phyloP scores from a whole-genome alignment of 768 basidiomycete species.

The Kwoniella europaea region DNA sequence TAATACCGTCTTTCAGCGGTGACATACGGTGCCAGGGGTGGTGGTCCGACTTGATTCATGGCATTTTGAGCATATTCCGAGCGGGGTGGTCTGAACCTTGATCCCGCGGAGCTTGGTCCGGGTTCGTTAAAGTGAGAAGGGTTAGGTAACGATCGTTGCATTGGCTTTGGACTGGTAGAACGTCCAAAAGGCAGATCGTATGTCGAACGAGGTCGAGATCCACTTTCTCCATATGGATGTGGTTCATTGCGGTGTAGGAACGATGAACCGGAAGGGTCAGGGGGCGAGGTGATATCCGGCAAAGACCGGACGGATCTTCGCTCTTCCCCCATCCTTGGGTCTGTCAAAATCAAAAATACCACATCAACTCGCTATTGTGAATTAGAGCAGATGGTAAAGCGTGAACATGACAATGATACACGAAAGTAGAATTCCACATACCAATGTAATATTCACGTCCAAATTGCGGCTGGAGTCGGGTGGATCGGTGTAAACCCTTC shows the following conservation, averaged over 20 bases:
- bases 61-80: conserved; percentile 3
- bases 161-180: background rate
- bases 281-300: background rate
- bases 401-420: background rate
- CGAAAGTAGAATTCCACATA: background rate
- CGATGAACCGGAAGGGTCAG: background rate
- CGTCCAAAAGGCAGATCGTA: background rate
- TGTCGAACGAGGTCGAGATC: conserved; percentile 1
- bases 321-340: conserved; percentile 9
- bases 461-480: background rate
- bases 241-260: background rate
- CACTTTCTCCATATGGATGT: background rate
- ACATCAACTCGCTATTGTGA: background rate
- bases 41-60: conserved; percentile 11
- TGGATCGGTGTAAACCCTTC: background rate
- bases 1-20: conserved; percentile 10
- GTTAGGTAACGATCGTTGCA: background rate
- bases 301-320: conserved; percentile 10
- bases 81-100: conserved; percentile 8
- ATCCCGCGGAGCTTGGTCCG: background rate
- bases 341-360: background rate
- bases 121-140: background rate
- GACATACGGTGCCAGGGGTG: conserved; percentile 18
- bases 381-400: background rate
- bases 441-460: background rate